Conservation (phyloP, 2,329 filamentous ascomycete species). For the Aspergillus sp. region DNA sequence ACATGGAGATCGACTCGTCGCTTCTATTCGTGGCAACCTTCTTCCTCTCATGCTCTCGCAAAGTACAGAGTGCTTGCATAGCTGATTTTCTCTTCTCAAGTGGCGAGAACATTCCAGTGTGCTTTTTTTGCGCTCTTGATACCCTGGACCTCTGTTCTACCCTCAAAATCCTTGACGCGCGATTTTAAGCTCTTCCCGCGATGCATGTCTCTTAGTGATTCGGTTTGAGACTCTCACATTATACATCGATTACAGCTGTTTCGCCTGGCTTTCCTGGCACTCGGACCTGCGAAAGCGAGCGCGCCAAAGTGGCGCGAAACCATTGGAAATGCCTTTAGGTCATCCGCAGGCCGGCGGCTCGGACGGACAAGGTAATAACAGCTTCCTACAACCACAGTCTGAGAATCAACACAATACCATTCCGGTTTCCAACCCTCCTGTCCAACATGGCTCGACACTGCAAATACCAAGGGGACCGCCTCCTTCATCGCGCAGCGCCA, state of each 20-base stretch:
- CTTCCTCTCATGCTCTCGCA: neutral
- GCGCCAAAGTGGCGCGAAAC: neutral
- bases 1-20: neutral
- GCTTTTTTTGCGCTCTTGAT: neutral
- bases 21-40: neutral
- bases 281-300: neutral
- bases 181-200: neutral
- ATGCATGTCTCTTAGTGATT: slow-evolving; percentile 3
- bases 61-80: neutral
- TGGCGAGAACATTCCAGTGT: neutral
- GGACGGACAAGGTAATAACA: slow-evolving; percentile 13
- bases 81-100: neutral
- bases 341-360: slow-evolving; percentile 16
- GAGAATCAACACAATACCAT: slow-evolving; percentile 16
- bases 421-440: slow-evolving; percentile 19
- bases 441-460: slow-evolving; percentile 4
- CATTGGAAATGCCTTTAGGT: slow-evolving; percentile 21
- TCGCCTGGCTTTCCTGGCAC: neutral
- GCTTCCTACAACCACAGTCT: slow-evolving; percentile 16
- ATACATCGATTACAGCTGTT: neutral
- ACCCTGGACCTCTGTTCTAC: neutral
- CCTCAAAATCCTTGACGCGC: neutral
- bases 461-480: slow-evolving; percentile 9
- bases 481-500: slow-evolving; percentile 13
- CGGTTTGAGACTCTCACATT: neutral